phyloP scores from a whole-genome alignment of 139 green algal species.

The Chlorella sp. region DNA sequence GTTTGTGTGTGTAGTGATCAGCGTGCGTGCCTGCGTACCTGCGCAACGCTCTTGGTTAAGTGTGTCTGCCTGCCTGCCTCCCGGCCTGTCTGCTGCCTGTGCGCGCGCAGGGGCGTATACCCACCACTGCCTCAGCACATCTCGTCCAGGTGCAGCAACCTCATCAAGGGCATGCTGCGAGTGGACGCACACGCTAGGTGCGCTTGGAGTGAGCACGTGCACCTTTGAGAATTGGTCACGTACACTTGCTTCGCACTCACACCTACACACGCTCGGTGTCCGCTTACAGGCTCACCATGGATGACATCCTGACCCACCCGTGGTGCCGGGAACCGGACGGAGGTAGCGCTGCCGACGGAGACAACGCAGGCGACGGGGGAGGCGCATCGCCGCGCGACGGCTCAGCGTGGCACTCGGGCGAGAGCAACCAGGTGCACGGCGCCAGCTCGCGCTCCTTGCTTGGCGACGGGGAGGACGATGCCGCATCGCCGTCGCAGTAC shows the following conservation, averaged over 20 bases:
- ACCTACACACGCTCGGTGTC: neutral
- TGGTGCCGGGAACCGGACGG: constrained; percentile 12
- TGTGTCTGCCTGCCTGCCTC: neutral
- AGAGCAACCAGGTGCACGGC: neutral
- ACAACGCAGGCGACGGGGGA: too few relatives aligned
- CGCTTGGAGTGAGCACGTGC: too few relatives aligned
- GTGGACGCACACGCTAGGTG: constrained; percentile 53
- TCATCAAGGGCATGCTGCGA: constrained; percentile 61
- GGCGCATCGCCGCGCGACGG: too few relatives aligned
- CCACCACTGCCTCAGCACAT: constrained; percentile 24
- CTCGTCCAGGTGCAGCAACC: constrained; percentile 22
- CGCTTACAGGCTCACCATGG: constrained; percentile 17
- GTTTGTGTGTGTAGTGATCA: too few relatives aligned
- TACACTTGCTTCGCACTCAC: neutral
- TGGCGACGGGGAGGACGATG: neutral
- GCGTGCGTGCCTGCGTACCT: neutral
- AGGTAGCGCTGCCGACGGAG: too few relatives aligned
- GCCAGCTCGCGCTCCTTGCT: neutral
- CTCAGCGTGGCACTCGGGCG: neutral
- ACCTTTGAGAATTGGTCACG: too few relatives aligned
- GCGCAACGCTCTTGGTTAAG: neutral
- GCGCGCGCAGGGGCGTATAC: constrained; percentile 25
- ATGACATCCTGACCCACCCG: constrained; percentile 21
- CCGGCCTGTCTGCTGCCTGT: neutral
- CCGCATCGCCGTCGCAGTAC: neutral